A percentile compares a stretch with the other conserved stretches of the same genome.
Evolutionary conservation across 352 stramenopile genomes (phyloP).

Genomic region (Phytopythium vexans): DNA sequence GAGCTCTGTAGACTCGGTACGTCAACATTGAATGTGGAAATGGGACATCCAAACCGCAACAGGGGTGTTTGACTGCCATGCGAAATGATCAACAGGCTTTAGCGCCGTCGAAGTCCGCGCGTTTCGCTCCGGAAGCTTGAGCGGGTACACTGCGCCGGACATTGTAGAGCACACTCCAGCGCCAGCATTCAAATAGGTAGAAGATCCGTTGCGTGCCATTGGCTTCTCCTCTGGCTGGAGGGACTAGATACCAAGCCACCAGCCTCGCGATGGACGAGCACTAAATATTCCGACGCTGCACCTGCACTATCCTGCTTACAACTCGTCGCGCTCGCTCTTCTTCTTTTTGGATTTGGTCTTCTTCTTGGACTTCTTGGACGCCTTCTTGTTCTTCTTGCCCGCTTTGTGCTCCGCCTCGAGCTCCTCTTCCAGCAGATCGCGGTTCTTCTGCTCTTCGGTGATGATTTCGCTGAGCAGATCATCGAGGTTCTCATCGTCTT

Average conservation of each 20-base stretch:
- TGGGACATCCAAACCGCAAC: background rate
- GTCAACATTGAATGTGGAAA: background rate
- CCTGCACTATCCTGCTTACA: conserved; percentile 20
- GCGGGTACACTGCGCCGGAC: conserved; percentile 39
- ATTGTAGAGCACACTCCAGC: conserved; percentile 21
- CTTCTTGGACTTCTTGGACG: conserved; percentile 41
- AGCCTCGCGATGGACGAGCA: background rate
- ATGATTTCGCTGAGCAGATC: conserved; percentile 77
- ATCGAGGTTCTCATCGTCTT: conserved; percentile 56
- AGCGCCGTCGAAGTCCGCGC: conserved; percentile 40
- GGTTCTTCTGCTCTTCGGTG: conserved; percentile 59
- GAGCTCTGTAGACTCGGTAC: conserved; percentile 43
- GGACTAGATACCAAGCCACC: background rate
- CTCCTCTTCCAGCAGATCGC: conserved; percentile 46
- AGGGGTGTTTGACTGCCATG: background rate
- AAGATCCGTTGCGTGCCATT: background rate
- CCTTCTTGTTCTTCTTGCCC: conserved; percentile 21
- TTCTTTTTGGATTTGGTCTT: conserved; percentile 44
- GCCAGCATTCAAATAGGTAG: background rate
- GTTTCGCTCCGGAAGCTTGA: conserved; percentile 63
- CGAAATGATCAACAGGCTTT: conserved; percentile 33
- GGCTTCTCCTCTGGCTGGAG: background rate
- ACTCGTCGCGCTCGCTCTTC: conserved; percentile 47
- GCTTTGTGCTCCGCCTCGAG: conserved; percentile 32
- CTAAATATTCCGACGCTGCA: background rate